Base-by-base conservation (phyloP, 192 early-diverging fungal species). In the Backusella psychrophila region DNA sequence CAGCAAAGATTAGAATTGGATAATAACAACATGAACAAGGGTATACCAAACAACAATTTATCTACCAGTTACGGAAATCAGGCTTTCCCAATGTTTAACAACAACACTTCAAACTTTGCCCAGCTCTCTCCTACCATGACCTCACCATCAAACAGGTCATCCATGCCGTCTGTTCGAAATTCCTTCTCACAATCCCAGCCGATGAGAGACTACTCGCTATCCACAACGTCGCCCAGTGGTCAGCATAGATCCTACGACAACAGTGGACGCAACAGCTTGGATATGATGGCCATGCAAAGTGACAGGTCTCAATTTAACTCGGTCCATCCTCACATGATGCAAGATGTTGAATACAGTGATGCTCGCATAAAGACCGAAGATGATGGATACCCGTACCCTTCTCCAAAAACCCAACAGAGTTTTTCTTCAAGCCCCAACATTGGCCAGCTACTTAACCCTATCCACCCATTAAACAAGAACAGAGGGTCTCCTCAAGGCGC, bases 401-500 rank as follows among this genome's bases (percentile, higher is more conserved):
- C 56, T 6, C 56, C 56, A 14, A 39, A 69, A 23, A 29, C 29
- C 5, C 69, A 49, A 21, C 75, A 76, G 26, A 31, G 31, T 15
- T 76, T 44, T 59, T 68, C 75, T 39, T 56, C 76, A 44, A 77
- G 71, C 44, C 76, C 76, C 9, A 53, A 77, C 8, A 70, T 77
- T 31, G 76, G 76, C 29, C 76, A 77, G 1, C 34, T 77, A 41
- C 56, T 77, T 31, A 77, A 77, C 71, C 76, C 76, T 14, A 49
- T 77, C 29, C 76, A 76, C 15, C 75, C 75, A 15, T 42, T 76
- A 17, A 35, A 76, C 12, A 63, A 63, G 56, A 63, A 8, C 41
- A 41, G 46, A 63, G 23, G 56, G 31, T 33, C 70, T 31, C 70
- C 70, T 63, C 56, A 63, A 63, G 23, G 9, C 11, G 56, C 56